These are phyloP conservation scores for Ophiobolus disseminans DNA, from an alignment of 2,329 filamentous ascomycete species.

Conservation along the genomic window DNA sequence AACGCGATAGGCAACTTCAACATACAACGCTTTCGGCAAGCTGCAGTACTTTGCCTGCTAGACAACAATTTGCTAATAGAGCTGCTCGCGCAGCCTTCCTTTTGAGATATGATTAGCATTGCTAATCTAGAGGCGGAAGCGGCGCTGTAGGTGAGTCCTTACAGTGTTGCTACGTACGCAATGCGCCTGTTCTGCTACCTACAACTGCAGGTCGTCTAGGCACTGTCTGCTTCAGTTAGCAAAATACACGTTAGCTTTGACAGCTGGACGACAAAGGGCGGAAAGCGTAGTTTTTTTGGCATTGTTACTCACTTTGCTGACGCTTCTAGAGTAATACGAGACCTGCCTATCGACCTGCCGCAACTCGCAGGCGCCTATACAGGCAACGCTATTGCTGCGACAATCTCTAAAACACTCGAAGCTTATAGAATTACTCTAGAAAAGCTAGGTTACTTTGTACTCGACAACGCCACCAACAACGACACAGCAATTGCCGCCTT, in stretches of 20 bases:
- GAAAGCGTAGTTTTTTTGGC: slow-evolving; percentile 4
- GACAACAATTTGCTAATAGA: not conserved
- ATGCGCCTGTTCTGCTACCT: not conserved
- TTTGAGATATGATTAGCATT: not conserved
- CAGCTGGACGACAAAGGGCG: too few species aligned
- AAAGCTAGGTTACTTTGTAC: slow-evolving; percentile 9
- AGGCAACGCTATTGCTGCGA: slow-evolving; percentile 1
- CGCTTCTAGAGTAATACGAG: not conserved
- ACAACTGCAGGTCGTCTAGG: not conserved
- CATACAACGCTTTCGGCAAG: not conserved
- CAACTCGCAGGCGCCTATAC: slow-evolving; percentile 5
- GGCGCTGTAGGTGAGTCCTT: not conserved
- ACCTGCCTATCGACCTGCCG: slow-evolving; percentile 9
- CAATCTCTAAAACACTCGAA: slow-evolving; percentile 1
- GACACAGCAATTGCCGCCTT: slow-evolving; percentile 1
- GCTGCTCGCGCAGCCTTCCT: not conserved
- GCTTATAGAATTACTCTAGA: not conserved
- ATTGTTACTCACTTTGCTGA: slow-evolving; percentile 7
- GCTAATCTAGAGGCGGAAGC: not conserved
- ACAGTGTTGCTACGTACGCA: not conserved
- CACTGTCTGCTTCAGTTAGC: not conserved
- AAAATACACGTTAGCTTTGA: slow-evolving; percentile 6
- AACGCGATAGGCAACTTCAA: not conserved
- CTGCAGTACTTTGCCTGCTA: not conserved
- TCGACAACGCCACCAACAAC: slow-evolving; percentile 5